Base-by-base conservation (phyloP, 176 grass and related monocot genomes). In the Bonia amplexicaulis region DNA sequence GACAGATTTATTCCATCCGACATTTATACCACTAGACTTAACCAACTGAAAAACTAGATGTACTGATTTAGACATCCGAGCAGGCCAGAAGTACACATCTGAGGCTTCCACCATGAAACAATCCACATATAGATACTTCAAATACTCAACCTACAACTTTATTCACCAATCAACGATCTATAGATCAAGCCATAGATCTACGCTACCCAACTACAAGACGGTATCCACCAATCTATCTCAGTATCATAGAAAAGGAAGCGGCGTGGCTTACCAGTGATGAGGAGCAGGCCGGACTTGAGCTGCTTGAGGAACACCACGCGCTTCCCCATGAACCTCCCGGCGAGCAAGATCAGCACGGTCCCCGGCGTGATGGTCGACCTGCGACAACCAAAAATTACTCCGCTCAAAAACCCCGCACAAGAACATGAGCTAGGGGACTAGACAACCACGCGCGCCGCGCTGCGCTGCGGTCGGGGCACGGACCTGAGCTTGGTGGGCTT, bases 241-340 rank as follows among this genome's bases (percentile, higher is more conserved):
- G 3, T 0, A 70, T 7, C 19, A 71, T 4, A 26, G 9, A 6
- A 11, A 16, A 46, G 9, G 3, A 41, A 40, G 42, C 9, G 42
- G 23, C 12, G 14, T 0, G 39, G n/a, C 19, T 83, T 80, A 99
- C 97, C 97, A 67, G 92, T 83, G 78, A 99, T 66, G 67, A 99
- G 93, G 63, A 99, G 93, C 71, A 96, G 71, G 31, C 97, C 97
- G 0, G 97, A 99, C 35, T 92, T 89, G 23, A 99, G 90, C 84
- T 99, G 97, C 93, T 92, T 99, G 8, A 99, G 88, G 76, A 94
- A 99, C 37, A 99, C 91, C 60, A 99, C 97, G 75, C 93, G 93
- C 93, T 99, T 99, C 14, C 93, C 97, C 93, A 99, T 99, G 84
- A 88, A 99, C 86, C 91, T 93, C 0, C 97, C 97, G 0, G 97